phyloP scores from a whole-genome alignment of 768 basidiomycete genomes.

The Rhodotorula paludigena region DNA sequence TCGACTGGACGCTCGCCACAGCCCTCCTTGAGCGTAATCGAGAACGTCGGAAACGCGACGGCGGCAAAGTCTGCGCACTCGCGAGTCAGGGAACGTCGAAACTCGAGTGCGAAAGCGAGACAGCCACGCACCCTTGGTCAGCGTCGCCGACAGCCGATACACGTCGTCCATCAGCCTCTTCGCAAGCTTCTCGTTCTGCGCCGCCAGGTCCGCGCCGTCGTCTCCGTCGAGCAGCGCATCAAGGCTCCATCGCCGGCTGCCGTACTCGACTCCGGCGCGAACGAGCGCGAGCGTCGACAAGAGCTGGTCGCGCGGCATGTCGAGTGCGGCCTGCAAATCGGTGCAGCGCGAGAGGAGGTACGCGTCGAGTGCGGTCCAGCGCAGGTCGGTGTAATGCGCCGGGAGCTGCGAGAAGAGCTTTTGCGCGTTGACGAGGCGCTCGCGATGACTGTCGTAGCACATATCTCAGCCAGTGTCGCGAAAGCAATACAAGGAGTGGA shows the following conservation, averaged over 20 bases:
- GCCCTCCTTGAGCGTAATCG: constrained; percentile 12
- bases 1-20: not conserved
- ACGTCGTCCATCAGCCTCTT: constrained; percentile 38
- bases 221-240: constrained; percentile 51
- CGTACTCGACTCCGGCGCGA: constrained; percentile 51
- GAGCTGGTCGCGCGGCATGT: constrained; percentile 55
- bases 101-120: not conserved
- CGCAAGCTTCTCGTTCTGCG: constrained; percentile 7
- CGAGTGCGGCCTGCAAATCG: constrained; percentile 44
- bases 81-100: not conserved
- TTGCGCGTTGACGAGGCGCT: constrained; percentile 60
- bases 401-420: constrained; percentile 73
- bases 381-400: constrained; percentile 52
- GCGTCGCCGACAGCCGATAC: constrained; percentile 33
- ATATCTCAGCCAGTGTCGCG: not conserved
- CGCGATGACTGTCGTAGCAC: constrained; percentile 57
- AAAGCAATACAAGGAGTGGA: constrained; percentile 1
- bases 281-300: constrained; percentile 56
- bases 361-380: constrained; percentile 41
- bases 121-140: constrained; percentile 42
- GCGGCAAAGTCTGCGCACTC: constrained; percentile 59
- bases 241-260: constrained; percentile 50
- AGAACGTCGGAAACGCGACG: constrained; percentile 52
- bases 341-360: constrained; percentile 29
- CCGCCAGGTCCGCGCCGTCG: not conserved